Conservation (phyloP, 1,284 basidiomycete species). For the Puccinia novopanici region DNA sequence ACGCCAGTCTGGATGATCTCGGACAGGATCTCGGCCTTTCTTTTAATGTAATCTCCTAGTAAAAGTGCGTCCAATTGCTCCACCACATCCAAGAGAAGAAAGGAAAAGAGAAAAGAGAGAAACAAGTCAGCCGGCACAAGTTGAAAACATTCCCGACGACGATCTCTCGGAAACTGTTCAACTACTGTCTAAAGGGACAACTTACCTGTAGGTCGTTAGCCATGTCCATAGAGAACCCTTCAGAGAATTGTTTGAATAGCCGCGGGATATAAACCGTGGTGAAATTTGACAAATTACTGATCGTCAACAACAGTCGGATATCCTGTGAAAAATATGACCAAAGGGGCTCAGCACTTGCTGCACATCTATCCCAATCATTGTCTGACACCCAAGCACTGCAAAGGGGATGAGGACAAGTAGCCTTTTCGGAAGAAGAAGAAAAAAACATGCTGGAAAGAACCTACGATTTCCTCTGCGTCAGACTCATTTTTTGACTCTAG, state of each 20-base stretch:
- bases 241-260: slow-evolving; percentile 78
- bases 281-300: slow-evolving; percentile 84
- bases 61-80: slow-evolving; percentile 80
- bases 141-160: not conserved
- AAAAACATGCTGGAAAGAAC: not conserved
- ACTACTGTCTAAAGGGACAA: not conserved
- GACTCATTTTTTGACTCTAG: not conserved
- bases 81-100: slow-evolving; percentile 69
- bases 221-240: slow-evolving; percentile 73
- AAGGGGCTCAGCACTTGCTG: not conserved
- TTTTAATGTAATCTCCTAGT: slow-evolving; percentile 81
- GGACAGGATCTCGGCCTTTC: slow-evolving; percentile 71
- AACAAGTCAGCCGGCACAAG: not conserved
- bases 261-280: slow-evolving; percentile 71
- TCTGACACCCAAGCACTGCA: not conserved
- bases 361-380: not conserved
- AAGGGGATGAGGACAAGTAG: not conserved
- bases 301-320: slow-evolving; percentile 79
- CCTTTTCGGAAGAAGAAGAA: no score
- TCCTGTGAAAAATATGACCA: slow-evolving; percentile 65
- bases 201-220: slow-evolving; percentile 72
- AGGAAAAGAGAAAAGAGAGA: slow-evolving; percentile 26
- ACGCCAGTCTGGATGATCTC: slow-evolving; percentile 76
- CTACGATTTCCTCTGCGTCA: slow-evolving; percentile 37
- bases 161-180: not conserved